Base-by-base conservation (phyloP, 2,329 filamentous ascomycete genomes). In the Cadophora malorum region DNA sequence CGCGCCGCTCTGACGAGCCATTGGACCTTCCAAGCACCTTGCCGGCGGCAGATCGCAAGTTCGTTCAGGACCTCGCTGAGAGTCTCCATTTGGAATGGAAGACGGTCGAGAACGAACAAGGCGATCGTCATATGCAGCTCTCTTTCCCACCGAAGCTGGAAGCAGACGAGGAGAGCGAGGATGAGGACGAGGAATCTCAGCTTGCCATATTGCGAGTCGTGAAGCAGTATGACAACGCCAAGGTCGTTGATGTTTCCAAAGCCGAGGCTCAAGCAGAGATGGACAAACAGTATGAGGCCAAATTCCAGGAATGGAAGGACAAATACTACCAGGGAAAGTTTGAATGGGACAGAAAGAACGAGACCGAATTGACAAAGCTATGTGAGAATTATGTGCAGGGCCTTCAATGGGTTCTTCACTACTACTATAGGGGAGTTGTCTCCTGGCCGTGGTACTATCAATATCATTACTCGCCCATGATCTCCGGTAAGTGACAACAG, bases 371-470 rank as follows among this genome's bases (percentile, higher is more conserved):
- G 77, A 90, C 84, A 64, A 90, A 91, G 71, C 84, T 99, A 69
- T 91, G 93, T 31, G 94, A 98, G 80, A 99, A 98, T 80, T 99
- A 99, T 76, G 94, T 99, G 7, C 93, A 99, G 80, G 96, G 96
- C 69, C 82, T 99, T 69, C 96, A 99, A 79, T 99, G 96, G 96
- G 96, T 99, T 53, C 83, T 99, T 61, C 97, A 91, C 80, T 99
- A 99, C 83, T 99, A 99, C 81, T 99, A 99, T 81, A 90, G 91
- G 64, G 96, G 96, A 70, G 96, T 99, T 69, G 96, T 93, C 19
- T 98, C 95, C 14, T 99, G 96, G 96, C 94, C 96, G 16, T 99
- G 96, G 96, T 99, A 92, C 81, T 99, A 97, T 80, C 85, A 86
- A 69, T 99, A 97, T 79, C 96, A 99, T 80, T 99, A 99, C 80